Base-by-base conservation (phyloP, 768 basidiomycete species). In the Stropharia rugosoannulata region DNA sequence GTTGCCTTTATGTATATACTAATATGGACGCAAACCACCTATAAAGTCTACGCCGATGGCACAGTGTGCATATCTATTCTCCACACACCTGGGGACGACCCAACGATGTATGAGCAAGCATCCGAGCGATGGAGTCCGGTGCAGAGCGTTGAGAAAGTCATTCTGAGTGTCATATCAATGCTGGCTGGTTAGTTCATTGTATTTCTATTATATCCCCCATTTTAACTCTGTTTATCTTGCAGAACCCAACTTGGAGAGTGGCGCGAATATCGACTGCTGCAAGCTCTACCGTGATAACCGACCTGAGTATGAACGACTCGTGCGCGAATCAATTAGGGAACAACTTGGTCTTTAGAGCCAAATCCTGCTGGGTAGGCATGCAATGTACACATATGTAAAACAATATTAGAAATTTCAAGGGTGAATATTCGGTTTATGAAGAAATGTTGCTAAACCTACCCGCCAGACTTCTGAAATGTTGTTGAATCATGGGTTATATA, bases 41-140 rank as follows among this genome's bases (percentile, higher is more conserved):
- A 52, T 36, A 27, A 68, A 98, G 95, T 98, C 63, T 99, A 99
- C 72, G 79, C 95, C 2, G 94, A 95, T 65, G 97, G 97, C 18
- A 95, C 84, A 48, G 96, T 99, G 49, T 99, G 97, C 77, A 98
- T 99, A 64, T 98, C 95, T 0, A 99, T 99, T 66, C 75, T 99
- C 19, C 97, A 99, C 68, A 89, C 93, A 0, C 97, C 95, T 0
- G 92, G 91, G 8, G 92, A 93, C 66, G 90, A 93, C 62, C 92
- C 92, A 15, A 89, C 87, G 56, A 89, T 92, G 80, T 98, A 98
- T 70, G 96, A 99, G 69, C 85, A 89, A 62, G 93, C 95, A 0
- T 93, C 90, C 16, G 97, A 99, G 66, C 83, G 97, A 38, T 99
- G 97, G 97, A 93, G 90, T 55, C 97, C 97, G n/a, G 96, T 98